Base-by-base conservation (phyloP, 148 eudicot species). In the Agrostemma githago region DNA sequence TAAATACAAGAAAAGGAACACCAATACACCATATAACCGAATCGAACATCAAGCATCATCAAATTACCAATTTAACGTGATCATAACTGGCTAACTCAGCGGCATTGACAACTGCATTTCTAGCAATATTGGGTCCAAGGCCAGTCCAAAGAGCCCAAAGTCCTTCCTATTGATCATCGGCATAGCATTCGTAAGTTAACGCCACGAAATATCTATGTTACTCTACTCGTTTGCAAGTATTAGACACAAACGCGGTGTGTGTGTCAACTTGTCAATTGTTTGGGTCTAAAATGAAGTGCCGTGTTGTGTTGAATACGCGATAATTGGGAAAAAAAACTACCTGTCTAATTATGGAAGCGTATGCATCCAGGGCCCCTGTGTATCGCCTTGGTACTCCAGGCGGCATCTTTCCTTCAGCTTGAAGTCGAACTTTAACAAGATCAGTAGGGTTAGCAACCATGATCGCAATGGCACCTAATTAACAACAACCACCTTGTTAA, bases 81-180 rank as follows among this genome's bases (percentile, higher is more conserved):
- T 87, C 92, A 59, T 89, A 89, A 82, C 92, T 87, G 37, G 92
- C 92, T 64, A 89, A 79, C 73, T 89, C 92, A 62, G 92, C 92
- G 11, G 92, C 92, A 79, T 87, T 89, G 48, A 89, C 75, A 40
- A 82, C 82, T 63, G 92, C 88, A 83, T 89, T 89, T 72, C 92
- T 82, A 67, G 84, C 87, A 80, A 89, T 87, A 70, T 89, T 89
- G 78, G 92, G 90, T 76, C 90, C 90, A 70, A 89, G 82, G 70
- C 92, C 90, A 68, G 92, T 89, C 92, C 90, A 89, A 42, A 89
- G 81, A 64, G 87, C 88, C 72, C 68, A 77, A 15, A 87, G 80
- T 72, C 92, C 92, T 79, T 89, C 92, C 92, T 89, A 72, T 70
- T 66, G 21, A 17, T 12, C 72, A 69, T 71, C 58, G 77, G 59